These are phyloP conservation scores for Hibiscus syriacus DNA, from an alignment of 345 rosid genomes.

Conservation along the genomic window DNA sequence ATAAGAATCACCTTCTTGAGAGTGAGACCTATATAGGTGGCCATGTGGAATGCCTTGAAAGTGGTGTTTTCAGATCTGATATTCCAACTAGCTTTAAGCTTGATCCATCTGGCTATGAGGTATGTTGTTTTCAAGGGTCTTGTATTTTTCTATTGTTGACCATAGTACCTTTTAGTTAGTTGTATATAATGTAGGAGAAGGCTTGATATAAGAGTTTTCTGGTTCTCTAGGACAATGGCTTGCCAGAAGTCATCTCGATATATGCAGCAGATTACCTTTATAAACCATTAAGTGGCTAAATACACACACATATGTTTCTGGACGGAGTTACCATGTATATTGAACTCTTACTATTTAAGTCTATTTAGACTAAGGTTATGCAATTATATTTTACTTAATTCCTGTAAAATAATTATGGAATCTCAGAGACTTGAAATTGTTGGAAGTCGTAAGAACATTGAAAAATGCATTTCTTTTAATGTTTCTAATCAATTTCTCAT, in stretches of 20 bases:
- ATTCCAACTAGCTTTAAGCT: constrained; percentile 89
- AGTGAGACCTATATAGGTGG: constrained; percentile 98
- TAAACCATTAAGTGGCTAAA: background rate
- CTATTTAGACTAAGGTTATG: background rate
- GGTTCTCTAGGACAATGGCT: background rate
- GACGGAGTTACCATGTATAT: background rate
- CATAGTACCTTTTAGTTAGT: background rate
- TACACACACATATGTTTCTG: background rate
- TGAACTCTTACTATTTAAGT: background rate
- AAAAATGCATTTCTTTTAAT: background rate
- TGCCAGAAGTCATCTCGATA: background rate
- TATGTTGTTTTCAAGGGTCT: constrained; percentile 25
- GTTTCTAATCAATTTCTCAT: background rate
- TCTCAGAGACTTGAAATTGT: background rate
- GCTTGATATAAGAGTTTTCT: background rate
- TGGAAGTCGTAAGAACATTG: background rate
- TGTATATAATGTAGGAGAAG: background rate
- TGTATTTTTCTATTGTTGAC: background rate
- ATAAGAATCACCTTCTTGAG: constrained; percentile 77
- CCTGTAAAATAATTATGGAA: constrained; percentile 1
- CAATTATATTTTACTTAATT: background rate
- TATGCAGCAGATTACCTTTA: background rate
- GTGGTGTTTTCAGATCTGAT: constrained; percentile 98
- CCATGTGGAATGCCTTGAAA: constrained; percentile 97
- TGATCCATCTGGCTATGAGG: constrained; percentile 71